Conservation (phyloP, 495 filamentous ascomycete species). For the Aspergillus heteromorphus region DNA sequence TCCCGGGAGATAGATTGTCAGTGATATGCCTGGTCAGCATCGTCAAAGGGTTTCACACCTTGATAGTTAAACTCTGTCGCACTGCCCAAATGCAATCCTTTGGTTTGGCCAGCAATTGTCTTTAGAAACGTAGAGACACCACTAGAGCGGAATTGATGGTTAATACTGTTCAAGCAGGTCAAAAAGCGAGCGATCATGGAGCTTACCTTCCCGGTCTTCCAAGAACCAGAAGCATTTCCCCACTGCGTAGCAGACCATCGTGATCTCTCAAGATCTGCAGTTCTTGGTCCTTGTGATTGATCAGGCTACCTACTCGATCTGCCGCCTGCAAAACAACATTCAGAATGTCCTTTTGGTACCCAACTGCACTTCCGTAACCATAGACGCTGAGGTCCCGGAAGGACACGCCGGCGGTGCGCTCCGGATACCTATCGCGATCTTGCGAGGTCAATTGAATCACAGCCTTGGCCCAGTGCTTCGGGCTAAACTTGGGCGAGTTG, state of each 20-base stretch:
- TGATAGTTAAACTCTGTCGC: conserved; percentile 59
- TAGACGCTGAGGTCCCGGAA: conserved; percentile 19
- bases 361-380: conserved; percentile 14
- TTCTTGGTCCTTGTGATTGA: conserved; percentile 3
- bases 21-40: neutral
- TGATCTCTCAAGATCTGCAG: conserved; percentile 8
- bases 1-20: too few relatives aligned
- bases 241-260: conserved; percentile 19
- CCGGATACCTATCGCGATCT: conserved; percentile 19
- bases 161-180: neutral
- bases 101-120: conserved; percentile 56
- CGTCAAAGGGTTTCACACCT: conserved; percentile 41
- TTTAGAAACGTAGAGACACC: conserved; percentile 56
- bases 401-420: conserved; percentile 18
- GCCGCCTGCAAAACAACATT: conserved; percentile 8
- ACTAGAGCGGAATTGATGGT: neutral
- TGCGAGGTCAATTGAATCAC: conserved; percentile 28
- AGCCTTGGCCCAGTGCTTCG: neutral
- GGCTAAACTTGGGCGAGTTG: conserved; percentile 1
- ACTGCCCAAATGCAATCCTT: conserved; percentile 54
- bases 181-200: neutral
- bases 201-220: conserved; percentile 4
- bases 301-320: neutral
- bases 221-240: conserved; percentile 8
- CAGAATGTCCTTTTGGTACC: conserved; percentile 17